Evolutionary conservation across 352 stramenopile genomes (phyloP), one percentile per base, ranked within the genome.

Genomic region (Globisporangium nagaii): DNA sequence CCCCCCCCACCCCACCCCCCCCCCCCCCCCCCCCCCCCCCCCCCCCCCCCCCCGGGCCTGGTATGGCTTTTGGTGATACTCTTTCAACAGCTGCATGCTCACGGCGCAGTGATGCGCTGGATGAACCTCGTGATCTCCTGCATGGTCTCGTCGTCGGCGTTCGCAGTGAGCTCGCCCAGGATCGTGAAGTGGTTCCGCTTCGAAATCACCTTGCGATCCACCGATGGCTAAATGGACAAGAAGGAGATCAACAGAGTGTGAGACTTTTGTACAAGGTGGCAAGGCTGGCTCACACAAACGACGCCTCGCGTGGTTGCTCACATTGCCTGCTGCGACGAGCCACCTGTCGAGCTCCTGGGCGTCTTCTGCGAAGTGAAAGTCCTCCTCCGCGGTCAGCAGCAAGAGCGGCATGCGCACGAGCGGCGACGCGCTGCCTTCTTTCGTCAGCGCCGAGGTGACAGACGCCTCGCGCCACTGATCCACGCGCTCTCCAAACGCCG

Each of bases 341-440:
- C 81, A 91, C 20, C 48, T 54, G 27, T 83, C 64, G 4, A 94
- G 66, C 34, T 94, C 84, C 3, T 63, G 39, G 5, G 77, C 66
- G 40, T 94, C 84, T 55, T 90, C 68, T 27, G 74, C 53, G n/a
- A 94, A 84, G 45, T 94, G 81, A n/a, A 89, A 87, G 46, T 94
- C 84, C 20, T 91, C 76, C 55, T 83, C 60, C 5, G 84, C 81
- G 44, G 74, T 90, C 9, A 92, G 42, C 1, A 92, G 52, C 44
- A 89, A 42, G 34, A 86, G 56, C 10, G 84, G 79, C 25, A 70
- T 84, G 12, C 60, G 66, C 10, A 66, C 45, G 3, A 89, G 56
- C n/a, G 75, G 79, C 10, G 75, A 87, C 32, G 44, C 55, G 12
- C 27, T 44, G 2, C 68, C 70, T 8, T 79, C 46, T 53, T 72